Base-by-base conservation (phyloP, 1,139 yeast species). In the Saccharomyces hybrid region DNA sequence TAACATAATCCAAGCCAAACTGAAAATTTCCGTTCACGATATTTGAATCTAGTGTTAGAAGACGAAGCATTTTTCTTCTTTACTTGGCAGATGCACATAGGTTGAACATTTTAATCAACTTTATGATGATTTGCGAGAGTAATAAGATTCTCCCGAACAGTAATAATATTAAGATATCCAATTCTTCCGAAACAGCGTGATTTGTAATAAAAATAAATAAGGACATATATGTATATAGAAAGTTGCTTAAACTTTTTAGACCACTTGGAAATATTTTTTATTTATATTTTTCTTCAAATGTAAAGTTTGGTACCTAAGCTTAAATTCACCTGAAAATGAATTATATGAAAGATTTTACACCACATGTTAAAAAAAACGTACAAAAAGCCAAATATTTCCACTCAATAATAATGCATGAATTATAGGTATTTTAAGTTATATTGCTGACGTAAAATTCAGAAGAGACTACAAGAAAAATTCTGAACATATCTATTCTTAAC, bases 11-110 rank as follows among this genome's bases (percentile, higher is more conserved):
- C 62, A 67, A 49, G 67, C 69, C 16, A 73, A 70, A 56, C 56
- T 70, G 41, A 74, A 73, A 54, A 70, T 74, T n/a, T 56, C 63
- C 9, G 70, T 70, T 11, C 59, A 62, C 38, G 72, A 69, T 53
- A 54, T 54, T 31, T 63, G 52, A 60, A 49, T 13, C 14, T 26
- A 32, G 26, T 42, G 42, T 20, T 26, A 9, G 46, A 23, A 25
- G 13, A 46, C 25, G 47, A 23, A 14, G 7, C 27, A 23, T 42
- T 7, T 31, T 34, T 34, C 16, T 34, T 34, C 9, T 34, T 14
- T 34, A 34, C 14, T 16, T 9, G 44, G n/a, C 44, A 13, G 20
- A 16, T 20, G 13, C 44, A 5, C 16, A 16, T 38, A 38, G 42
- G 20, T 2, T 34, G 16, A 34, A 34, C 23, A 7, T 38, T 20